Evolutionary conservation across 306 rosid genomes (phyloP).

Genomic region (Cyclanthera cordifolia): DNA sequence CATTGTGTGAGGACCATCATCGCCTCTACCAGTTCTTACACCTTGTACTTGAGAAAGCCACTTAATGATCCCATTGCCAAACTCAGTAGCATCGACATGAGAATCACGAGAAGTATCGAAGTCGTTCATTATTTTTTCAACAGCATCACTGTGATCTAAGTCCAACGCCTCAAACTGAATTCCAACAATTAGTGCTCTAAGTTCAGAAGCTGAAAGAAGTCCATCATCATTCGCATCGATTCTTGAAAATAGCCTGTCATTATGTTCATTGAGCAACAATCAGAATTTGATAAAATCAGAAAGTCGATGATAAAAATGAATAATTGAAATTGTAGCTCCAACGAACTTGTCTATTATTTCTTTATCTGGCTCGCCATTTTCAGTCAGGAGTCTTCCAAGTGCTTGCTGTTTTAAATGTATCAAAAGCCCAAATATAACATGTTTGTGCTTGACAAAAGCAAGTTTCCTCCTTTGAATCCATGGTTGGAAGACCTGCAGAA

Average conservation of each 20-base stretch:
- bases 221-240: conserved; percentile 42
- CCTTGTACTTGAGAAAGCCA: conserved; percentile 46
- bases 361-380: conserved; percentile 48
- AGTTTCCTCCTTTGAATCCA: conserved; percentile 75
- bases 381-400: conserved; percentile 50
- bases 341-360: conserved; percentile 46
- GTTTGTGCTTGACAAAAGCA: conserved; percentile 54
- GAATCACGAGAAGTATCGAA: conserved; percentile 47
- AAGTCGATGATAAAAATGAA: neutral
- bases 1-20: conserved; percentile 38
- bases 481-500: conserved; percentile 77
- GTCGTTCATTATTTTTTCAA: conserved; percentile 37
- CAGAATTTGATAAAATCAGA: neutral
- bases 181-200: conserved; percentile 67
- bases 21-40: conserved; percentile 22
- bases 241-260: conserved; percentile 43
- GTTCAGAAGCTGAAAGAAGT: conserved; percentile 41
- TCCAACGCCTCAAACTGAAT: conserved; percentile 52
- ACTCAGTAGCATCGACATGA: conserved; percentile 32
- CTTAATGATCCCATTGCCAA: conserved; percentile 37
- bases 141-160: conserved; percentile 54
- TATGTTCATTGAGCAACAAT: conserved; percentile 15
- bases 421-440: conserved; percentile 59
- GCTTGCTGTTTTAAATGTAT: conserved; percentile 44
- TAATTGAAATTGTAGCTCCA: neutral